Evolutionary conservation across 1,139 yeast genomes (phyloP), one percentile per base, ranked within the genome.

Genomic region (Debaryomyces udenii): DNA sequence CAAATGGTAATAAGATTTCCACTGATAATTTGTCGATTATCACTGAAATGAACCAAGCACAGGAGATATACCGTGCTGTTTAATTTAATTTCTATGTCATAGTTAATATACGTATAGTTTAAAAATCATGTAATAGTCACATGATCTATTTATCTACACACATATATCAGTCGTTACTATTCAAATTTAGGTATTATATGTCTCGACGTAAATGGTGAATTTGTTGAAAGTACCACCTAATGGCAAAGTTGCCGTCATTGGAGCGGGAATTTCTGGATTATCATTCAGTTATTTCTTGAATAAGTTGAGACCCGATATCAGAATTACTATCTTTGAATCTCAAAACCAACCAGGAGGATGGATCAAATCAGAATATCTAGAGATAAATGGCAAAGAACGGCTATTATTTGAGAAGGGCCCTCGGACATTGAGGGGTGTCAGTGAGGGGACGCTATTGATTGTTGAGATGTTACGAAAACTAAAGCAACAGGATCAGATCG

Each of bases 221-320:
- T 14, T 38, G 9, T 9, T 15, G 11, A 44, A 41, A 23, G 31
- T 50, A 6, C 55, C 54, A 20, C 61, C 58, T 5, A 51, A 42
- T 42, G 76, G 79, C 3, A 62, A 53, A 23, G 80, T 84, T 2
- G 89, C 82, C 1, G 83, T 91, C 1, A 58, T 89, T 2, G 99
- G 99, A 0, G 86, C 87, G 0, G 99, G 99, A 0, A 76, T 91
- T 2, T 85, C 96, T 1, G 98, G 98, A 0, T 70, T 93, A 3
- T 70, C 93, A 2, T 82, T 80, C 52, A 84, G 94, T 0, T 90
- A 86, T 61, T 86, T 86, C 52, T 68, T 91, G 15, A 70, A 76
- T 29, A 77, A 76, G 45, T 59, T 87, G 10, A 71, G 96, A 38
- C 93, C 93, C 0, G 96, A 89, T 57, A 52, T 88, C 15, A 62